These are phyloP conservation scores for Microascus cirrosus DNA, from an alignment of 2,329 filamentous ascomycete species.

Conservation along the genomic window DNA sequence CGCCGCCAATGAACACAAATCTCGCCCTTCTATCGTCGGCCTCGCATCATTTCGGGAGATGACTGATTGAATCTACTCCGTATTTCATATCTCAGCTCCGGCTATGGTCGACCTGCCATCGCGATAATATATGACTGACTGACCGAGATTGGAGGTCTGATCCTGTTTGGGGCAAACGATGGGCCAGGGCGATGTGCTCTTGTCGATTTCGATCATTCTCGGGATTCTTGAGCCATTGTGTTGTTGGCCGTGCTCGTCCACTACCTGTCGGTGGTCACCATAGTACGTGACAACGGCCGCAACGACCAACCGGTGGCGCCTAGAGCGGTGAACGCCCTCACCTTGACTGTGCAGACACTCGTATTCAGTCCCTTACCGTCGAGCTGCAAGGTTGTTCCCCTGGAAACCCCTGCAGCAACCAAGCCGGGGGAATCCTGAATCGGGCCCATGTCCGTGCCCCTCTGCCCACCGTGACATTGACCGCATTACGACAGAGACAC, in stretches of 20 bases:
- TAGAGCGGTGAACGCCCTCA: neutral
- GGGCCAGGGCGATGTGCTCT: too few relatives aligned
- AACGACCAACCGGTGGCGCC: neutral
- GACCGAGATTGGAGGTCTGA: too few relatives aligned
- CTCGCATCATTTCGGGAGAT: neutral
- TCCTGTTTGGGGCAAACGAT: too few relatives aligned
- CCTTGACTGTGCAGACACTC: neutral
- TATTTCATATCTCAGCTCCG: neutral
- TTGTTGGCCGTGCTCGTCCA: neutral
- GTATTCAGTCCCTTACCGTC: neutral
- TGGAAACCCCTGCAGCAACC: neutral
- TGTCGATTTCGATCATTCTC: too few relatives aligned
- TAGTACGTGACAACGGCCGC: too few relatives aligned
- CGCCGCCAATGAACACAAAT: neutral
- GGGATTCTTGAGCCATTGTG: neutral
- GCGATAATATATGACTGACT: too few relatives aligned
- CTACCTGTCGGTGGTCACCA: neutral
- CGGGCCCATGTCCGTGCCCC: neutral
- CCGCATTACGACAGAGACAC: too few relatives aligned
- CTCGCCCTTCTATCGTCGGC: neutral
- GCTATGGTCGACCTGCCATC: too few relatives aligned
- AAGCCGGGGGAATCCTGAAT: neutral
- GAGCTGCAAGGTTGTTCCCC: neutral
- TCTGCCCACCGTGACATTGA: too few relatives aligned
- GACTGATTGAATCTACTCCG: neutral